Conservation (phyloP, 345 rosid species). For the Punica granatum region DNA sequence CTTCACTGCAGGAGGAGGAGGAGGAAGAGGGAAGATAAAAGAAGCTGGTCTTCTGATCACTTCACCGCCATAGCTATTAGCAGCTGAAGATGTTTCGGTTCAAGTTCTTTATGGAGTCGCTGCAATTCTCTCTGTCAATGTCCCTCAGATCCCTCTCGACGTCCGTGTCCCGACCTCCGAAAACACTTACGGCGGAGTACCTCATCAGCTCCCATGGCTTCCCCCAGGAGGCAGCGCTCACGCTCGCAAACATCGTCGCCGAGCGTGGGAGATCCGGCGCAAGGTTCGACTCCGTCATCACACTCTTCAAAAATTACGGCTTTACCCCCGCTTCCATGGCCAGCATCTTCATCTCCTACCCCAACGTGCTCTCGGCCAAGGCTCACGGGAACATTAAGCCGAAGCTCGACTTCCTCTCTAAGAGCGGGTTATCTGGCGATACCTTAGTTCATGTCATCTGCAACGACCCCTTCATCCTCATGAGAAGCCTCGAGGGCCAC, state of each 20-base stretch:
- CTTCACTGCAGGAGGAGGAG: no score
- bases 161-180: background rate
- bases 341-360: slow-evolving; percentile 2
- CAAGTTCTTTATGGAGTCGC: background rate
- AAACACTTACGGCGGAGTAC: background rate
- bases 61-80: background rate
- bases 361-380: background rate
- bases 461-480: slow-evolving; percentile 11
- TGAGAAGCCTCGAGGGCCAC: background rate
- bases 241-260: slow-evolving; percentile 1
- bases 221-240: slow-evolving; percentile 4
- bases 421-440: slow-evolving; percentile 7
- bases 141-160: slow-evolving; percentile 4
- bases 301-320: slow-evolving; percentile 11
- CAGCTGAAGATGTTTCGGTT: background rate
- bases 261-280: background rate
- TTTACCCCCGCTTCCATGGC: slow-evolving; percentile 4
- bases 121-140: background rate
- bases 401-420: slow-evolving; percentile 14
- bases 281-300: slow-evolving; percentile 2
- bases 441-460: slow-evolving; percentile 9
- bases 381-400: slow-evolving; percentile 12
- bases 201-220: slow-evolving; percentile 12
- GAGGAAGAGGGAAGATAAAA: background rate
- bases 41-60: background rate